phyloP scores from a whole-genome alignment of 2,329 filamentous ascomycete genomes.

The Penicillium sp. region DNA sequence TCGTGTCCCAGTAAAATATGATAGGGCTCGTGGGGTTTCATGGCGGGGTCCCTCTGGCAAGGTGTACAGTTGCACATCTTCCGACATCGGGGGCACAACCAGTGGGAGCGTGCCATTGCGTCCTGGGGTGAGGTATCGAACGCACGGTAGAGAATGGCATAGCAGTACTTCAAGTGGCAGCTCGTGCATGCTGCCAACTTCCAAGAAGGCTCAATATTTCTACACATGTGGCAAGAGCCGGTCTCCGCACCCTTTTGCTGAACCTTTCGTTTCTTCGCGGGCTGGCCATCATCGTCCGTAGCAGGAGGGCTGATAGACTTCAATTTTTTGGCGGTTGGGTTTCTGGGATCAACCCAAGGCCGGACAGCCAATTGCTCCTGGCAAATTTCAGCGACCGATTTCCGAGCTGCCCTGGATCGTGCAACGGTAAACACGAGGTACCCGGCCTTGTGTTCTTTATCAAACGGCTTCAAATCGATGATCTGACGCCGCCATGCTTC shows the following conservation, averaged over 20 bases:
- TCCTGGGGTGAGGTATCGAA: slow-evolving; percentile 86
- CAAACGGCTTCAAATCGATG: slow-evolving; percentile 67
- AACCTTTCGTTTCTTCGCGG: slow-evolving; percentile 66
- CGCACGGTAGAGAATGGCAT: slow-evolving; percentile 85
- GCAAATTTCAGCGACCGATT: slow-evolving; percentile 87
- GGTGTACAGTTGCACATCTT: slow-evolving; percentile 83
- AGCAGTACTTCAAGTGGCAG: slow-evolving; percentile 81
- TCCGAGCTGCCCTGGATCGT: slow-evolving; percentile 63
- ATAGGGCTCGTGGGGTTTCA: slow-evolving; percentile 79
- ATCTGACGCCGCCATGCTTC: slow-evolving; percentile 81
- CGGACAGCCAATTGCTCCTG: slow-evolving; percentile 79
- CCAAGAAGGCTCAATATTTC: slow-evolving; percentile 76
- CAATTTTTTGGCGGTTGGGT: slow-evolving; percentile 1
- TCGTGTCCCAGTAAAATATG: slow-evolving; percentile 88
- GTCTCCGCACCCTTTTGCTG: slow-evolving; percentile 49
- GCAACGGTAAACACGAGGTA: slow-evolving; percentile 66
- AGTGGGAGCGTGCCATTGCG: slow-evolving; percentile 76
- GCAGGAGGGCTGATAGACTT: slow-evolving; percentile 28
- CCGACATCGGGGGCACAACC: slow-evolving; percentile 85
- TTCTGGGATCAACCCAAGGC: slow-evolving; percentile 75
- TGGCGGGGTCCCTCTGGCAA: slow-evolving; percentile 69
- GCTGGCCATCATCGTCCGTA: slow-evolving; percentile 52
- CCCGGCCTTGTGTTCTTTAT: slow-evolving; percentile 54
- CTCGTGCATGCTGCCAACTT: slow-evolving; percentile 78
- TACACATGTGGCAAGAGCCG: slow-evolving; percentile 77